A percentile compares a stretch with the other conserved stretches of the same genome.
These are phyloP conservation scores for Dendrobium chrysotoxum DNA, from an alignment of 106 monocot genomes.

Conservation along the genomic window DNA sequence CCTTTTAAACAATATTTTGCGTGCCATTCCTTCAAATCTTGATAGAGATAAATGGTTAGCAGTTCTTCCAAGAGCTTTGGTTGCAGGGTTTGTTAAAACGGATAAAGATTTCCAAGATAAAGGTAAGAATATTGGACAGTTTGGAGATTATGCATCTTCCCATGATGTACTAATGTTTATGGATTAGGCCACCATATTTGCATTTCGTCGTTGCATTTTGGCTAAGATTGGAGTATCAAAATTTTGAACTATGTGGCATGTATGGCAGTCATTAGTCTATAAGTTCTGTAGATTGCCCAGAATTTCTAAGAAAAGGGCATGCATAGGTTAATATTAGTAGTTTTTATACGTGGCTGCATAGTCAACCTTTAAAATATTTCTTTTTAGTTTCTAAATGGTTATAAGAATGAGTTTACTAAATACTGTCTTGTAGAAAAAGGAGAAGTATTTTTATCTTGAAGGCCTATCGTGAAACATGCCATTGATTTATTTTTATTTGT, in stretches of 20 bases:
- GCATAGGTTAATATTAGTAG: not conserved
- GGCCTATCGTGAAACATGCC: not conserved
- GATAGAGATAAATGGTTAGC: conserved; percentile 84
- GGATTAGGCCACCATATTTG: not conserved
- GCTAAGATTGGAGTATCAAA: not conserved
- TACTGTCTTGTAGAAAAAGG: not conserved
- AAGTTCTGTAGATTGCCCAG: not conserved
- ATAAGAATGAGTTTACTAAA: not conserved
- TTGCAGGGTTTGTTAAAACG: conserved; percentile 94
- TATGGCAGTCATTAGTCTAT: not conserved
- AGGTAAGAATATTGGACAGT: conserved; percentile 30
- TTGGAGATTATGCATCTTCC: not conserved
- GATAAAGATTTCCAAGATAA: conserved; percentile 89
- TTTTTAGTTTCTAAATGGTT: not conserved
- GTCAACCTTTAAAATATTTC: not conserved
- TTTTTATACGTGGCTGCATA: not conserved
- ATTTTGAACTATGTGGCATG: not conserved
- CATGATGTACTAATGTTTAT: not conserved
- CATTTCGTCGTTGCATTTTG: not conserved
- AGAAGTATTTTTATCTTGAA: not conserved
- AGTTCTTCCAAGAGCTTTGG: conserved; percentile 82
- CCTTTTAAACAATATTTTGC: conserved; percentile 72
- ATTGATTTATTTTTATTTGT: not conserved
- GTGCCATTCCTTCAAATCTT: conserved; percentile 65
- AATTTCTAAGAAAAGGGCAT: not conserved